Conservation (phyloP, 805 yeast species). For the Lipomyces yamanashiensis region DNA sequence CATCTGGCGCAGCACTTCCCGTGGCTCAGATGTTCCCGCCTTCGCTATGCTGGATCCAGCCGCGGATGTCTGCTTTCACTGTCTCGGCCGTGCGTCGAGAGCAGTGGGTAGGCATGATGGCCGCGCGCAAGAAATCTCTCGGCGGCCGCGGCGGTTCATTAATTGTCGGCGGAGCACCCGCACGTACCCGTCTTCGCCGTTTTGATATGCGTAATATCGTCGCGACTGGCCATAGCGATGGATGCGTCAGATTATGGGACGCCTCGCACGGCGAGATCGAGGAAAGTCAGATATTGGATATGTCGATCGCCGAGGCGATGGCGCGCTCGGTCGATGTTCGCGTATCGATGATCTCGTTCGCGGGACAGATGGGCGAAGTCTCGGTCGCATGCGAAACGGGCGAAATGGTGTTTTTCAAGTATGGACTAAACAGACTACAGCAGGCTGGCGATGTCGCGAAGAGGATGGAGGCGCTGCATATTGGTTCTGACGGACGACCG, state of each 20-base stretch:
- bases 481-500: conserved; percentile 18
- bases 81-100: conserved; percentile 63
- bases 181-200: conserved; percentile 53
- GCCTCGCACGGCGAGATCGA: conserved; percentile 72
- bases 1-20: conserved; percentile 57
- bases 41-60: conserved; percentile 75
- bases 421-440: conserved; percentile 54
- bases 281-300: conserved; percentile 62
- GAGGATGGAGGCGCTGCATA: conserved; percentile 9
- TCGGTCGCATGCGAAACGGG: conserved; percentile 71
- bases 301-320: conserved; percentile 58
- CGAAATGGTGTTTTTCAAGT: conserved; percentile 75
- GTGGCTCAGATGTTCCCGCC: conserved; percentile 76
- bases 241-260: conserved; percentile 80
- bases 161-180: conserved; percentile 81
- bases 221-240: conserved; percentile 83
- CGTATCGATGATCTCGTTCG: conserved; percentile 68
- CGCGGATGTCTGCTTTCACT: conserved; percentile 62
- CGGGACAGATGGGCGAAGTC: conserved; percentile 58
- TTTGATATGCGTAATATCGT: conserved; percentile 61
- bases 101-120: conserved; percentile 81
- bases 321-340: conserved; percentile 52
- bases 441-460: conserved; percentile 14
- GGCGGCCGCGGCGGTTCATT: conserved; percentile 44
- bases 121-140: conserved; percentile 45